Evolutionary conservation across 768 basidiomycete genomes (phyloP).

Genomic region (Leccinum sublutescens): DNA sequence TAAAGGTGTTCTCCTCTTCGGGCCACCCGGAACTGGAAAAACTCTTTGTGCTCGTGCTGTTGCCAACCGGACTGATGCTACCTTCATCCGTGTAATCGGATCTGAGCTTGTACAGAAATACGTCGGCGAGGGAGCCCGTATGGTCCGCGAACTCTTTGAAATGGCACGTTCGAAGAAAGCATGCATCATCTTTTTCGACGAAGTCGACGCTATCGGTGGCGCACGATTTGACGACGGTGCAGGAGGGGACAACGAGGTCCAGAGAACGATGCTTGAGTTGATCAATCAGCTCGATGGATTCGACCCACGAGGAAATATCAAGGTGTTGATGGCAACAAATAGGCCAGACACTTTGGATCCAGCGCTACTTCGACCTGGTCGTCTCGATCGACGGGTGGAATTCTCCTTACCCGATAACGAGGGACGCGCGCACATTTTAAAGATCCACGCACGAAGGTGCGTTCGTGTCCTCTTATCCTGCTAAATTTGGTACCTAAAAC

Average conservation of each 20-base stretch:
- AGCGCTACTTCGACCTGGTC: constrained; percentile 91
- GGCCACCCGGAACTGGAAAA: constrained; percentile 97
- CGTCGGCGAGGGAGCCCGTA: constrained; percentile 97
- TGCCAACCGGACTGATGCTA: constrained; percentile 97
- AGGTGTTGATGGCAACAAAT: constrained; percentile 99
- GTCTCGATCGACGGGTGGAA: constrained; percentile 95
- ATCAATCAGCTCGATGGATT: constrained; percentile 99
- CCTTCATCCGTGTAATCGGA: constrained; percentile 98
- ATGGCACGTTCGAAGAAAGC: constrained; percentile 99
- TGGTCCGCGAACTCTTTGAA: constrained; percentile 98
- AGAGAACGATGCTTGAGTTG: constrained; percentile 97
- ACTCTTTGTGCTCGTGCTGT: constrained; percentile 98
- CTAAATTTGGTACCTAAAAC: background rate
- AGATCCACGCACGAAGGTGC: constrained; percentile 93
- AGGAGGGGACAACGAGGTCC: constrained; percentile 98
- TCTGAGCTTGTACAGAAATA: constrained; percentile 99
- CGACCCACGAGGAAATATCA: constrained; percentile 98
- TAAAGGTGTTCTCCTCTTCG: constrained; percentile 94
- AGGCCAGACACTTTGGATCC: constrained; percentile 99
- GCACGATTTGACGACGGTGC: constrained; percentile 98
- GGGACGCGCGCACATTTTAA: constrained; percentile 93
- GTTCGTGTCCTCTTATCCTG: constrained; percentile 13
- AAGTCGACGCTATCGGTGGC: constrained; percentile 97
- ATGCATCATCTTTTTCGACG: constrained; percentile 99
- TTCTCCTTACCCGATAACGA: constrained; percentile 94